Evolutionary conservation across 257 asterid species (phyloP).

Genomic region (Nicotiana tabacum): DNA sequence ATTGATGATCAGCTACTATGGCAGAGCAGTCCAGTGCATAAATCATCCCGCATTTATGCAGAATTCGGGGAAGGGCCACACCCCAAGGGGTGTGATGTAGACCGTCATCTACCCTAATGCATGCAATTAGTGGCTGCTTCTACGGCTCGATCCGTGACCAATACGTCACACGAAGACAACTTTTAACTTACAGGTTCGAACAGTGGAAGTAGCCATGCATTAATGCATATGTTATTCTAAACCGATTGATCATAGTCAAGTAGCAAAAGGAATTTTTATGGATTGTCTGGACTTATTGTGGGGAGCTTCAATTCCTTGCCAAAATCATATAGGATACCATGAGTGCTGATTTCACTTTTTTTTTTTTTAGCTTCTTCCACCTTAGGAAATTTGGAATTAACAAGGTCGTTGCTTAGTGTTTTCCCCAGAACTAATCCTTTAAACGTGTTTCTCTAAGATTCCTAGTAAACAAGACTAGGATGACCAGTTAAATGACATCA

Average conservation of each 20-base stretch:
- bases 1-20: too few species aligned
- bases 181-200: too few species aligned
- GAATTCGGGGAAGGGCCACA: rapidly evolving
- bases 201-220: too few species aligned
- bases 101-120: too few species aligned
- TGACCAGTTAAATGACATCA: neutral
- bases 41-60: too few species aligned
- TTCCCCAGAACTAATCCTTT: neutral
- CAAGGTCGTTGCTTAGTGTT: neutral
- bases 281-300: neutral
- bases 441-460: neutral
- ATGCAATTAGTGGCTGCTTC: too few species aligned
- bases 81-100: rapidly evolving
- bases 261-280: neutral
- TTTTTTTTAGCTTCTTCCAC: neutral
- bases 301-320: neutral
- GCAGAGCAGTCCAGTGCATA: too few species aligned
- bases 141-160: too few species aligned
- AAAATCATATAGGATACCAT: neutral
- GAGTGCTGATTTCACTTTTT: neutral
- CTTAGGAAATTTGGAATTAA: neutral
- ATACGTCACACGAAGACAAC: too few species aligned
- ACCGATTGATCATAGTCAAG: neutral
- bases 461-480: neutral
- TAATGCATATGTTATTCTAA: neutral